Evolutionary conservation across 345 rosid species (phyloP).

Genomic region (Eucalyptus caleyi): DNA sequence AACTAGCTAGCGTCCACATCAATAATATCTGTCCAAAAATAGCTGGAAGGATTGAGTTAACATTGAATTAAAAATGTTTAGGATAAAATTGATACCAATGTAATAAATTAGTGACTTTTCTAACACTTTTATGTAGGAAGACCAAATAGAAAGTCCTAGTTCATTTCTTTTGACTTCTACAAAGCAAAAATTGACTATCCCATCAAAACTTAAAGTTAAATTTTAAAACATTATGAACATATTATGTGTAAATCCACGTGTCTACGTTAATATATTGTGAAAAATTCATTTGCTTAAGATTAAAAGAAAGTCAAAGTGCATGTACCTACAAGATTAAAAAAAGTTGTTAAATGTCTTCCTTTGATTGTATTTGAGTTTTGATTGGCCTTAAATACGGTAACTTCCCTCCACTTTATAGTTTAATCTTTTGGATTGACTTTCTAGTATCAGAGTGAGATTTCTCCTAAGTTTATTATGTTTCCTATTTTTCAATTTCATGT

Average conservation of each 20-base stretch:
- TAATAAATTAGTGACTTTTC: too few species aligned
- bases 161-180: neutral
- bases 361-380: neutral
- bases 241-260: neutral
- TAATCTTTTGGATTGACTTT: neutral
- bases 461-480: neutral
- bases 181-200: neutral
- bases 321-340: neutral
- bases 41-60: too few species aligned
- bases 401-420: neutral
- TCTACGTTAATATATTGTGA: neutral
- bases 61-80: too few species aligned
- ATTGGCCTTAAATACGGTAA: neutral
- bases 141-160: neutral
- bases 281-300: neutral
- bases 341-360: neutral
- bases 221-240: neutral
- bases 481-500: neutral
- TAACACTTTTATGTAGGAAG: neutral
- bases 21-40: too few species aligned
- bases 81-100: too few species aligned
- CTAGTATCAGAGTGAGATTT: neutral
- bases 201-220: neutral
- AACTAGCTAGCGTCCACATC: fast-evolving
- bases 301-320: neutral